phyloP scores from a whole-genome alignment of 192 early-diverging fungal genomes.

The Backusella morwellensis region DNA sequence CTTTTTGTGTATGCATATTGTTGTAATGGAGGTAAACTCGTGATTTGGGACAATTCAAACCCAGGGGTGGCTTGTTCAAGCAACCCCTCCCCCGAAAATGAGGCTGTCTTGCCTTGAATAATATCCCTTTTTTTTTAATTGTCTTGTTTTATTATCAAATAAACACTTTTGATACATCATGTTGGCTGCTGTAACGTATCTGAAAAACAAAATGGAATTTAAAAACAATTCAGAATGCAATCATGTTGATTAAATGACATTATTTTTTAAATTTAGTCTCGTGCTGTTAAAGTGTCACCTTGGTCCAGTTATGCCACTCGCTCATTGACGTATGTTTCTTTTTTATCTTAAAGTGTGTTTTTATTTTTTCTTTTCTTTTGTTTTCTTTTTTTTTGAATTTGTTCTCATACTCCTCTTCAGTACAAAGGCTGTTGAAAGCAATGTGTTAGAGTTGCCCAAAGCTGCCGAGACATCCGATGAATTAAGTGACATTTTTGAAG shows the following conservation, averaged over 20 bases:
- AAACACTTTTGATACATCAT: background rate
- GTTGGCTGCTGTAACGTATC: background rate
- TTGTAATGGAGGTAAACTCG: background rate
- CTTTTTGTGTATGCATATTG: no score
- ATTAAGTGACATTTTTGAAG: conserved; percentile 25
- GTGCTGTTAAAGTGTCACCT: background rate
- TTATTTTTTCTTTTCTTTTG: background rate
- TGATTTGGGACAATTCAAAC: background rate
- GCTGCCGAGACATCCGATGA: background rate
- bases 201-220: background rate
- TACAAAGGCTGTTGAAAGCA: background rate
- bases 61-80: background rate
- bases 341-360: background rate
- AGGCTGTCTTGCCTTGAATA: background rate
- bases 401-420: background rate
- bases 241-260: background rate
- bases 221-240: no score
- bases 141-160: background rate
- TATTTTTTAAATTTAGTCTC: background rate
- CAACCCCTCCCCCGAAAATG: background rate
- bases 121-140: background rate
- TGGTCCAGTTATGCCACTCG: background rate
- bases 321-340: background rate
- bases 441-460: conserved; percentile 12
- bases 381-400: background rate